Conservation (phyloP, 2,329 filamentous ascomycete genomes). For the Coniella vitis region DNA sequence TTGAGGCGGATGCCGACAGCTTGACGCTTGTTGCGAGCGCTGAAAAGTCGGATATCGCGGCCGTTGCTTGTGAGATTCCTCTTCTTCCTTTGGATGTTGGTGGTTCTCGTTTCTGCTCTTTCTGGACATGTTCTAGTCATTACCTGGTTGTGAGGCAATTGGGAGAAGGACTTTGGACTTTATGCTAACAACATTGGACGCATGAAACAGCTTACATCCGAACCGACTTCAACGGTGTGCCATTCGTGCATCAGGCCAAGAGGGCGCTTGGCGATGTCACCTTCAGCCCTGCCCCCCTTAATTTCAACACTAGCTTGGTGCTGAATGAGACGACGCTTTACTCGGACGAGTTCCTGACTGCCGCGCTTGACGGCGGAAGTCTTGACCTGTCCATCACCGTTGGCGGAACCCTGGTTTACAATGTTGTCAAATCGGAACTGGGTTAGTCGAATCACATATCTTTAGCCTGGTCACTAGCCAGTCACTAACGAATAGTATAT, state of each 20-base stretch:
- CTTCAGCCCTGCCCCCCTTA: conserved; percentile 18
- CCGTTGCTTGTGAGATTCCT: conserved; percentile 1
- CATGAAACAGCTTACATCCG: conserved; percentile 7
- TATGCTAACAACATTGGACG: background rate
- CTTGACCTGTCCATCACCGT: conserved; percentile 32
- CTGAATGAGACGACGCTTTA: conserved; percentile 18
- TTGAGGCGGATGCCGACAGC: background rate
- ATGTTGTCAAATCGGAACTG: conserved; percentile 24
- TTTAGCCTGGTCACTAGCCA: background rate
- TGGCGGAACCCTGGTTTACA: conserved; percentile 35
- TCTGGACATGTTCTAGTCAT: no score
- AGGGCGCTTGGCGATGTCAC: conserved; percentile 13
- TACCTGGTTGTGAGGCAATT: no score
- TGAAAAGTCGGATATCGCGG: conserved; percentile 4
- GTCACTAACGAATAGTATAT: background rate
- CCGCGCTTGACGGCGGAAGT: conserved; percentile 28
- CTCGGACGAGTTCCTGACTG: conserved; percentile 20
- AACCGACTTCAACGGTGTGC: conserved; percentile 11
- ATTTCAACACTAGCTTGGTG: conserved; percentile 8
- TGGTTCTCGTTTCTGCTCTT: no score
- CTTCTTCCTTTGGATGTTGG: background rate
- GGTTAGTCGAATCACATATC: background rate
- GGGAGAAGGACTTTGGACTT: no score
- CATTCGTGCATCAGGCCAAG: conserved; percentile 2
- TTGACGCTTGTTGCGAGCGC: conserved; percentile 6